Evolutionary conservation across 2,329 filamentous ascomycete genomes (phyloP).

Genomic region (Chaetomiaceae sp.): DNA sequence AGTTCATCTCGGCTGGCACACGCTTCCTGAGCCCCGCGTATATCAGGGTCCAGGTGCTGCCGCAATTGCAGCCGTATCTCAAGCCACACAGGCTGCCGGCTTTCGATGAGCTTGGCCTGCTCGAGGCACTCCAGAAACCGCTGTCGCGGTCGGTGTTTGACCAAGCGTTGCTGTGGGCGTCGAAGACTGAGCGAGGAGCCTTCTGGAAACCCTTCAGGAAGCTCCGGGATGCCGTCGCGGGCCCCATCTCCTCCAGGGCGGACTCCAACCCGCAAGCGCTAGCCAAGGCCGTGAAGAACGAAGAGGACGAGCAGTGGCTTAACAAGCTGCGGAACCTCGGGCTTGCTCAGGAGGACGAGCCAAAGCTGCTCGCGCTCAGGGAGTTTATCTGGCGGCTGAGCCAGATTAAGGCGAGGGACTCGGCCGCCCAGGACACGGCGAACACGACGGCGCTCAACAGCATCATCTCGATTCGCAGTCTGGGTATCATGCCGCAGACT

Average conservation of each 20-base stretch:
- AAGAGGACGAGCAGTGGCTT: conserved; percentile 95
- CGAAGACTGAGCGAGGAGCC: conserved; percentile 70
- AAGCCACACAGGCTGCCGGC: conserved; percentile 64
- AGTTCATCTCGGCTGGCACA: conserved; percentile 75
- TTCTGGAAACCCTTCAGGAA: conserved; percentile 82
- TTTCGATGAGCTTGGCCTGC: conserved; percentile 67
- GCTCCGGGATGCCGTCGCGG: conserved; percentile 61
- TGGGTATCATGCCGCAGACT: conserved; percentile 78
- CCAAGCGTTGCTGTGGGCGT: conserved; percentile 79
- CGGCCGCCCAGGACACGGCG: conserved; percentile 24
- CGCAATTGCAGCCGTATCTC: conserved; percentile 75
- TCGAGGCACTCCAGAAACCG: conserved; percentile 80
- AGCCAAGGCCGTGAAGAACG: conserved; percentile 66
- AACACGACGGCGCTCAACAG: conserved; percentile 54
- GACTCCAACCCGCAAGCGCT: conserved; percentile 56
- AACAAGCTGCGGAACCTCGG: conserved; percentile 78
- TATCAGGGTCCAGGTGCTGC: conserved; percentile 74
- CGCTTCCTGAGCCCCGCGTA: conserved; percentile 75
- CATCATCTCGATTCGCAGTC: conserved; percentile 68
- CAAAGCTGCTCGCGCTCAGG: conserved; percentile 77
- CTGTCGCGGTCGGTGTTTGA: conserved; percentile 78
- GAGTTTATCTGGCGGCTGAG: conserved; percentile 91
- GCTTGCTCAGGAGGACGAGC: conserved; percentile 76
- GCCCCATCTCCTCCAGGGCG: conserved; percentile 53
- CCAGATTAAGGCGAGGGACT: conserved; percentile 60